These are phyloP conservation scores for Metschnikowia hibisci DNA, from an alignment of 805 yeast genomes.

Conservation along the genomic window DNA sequence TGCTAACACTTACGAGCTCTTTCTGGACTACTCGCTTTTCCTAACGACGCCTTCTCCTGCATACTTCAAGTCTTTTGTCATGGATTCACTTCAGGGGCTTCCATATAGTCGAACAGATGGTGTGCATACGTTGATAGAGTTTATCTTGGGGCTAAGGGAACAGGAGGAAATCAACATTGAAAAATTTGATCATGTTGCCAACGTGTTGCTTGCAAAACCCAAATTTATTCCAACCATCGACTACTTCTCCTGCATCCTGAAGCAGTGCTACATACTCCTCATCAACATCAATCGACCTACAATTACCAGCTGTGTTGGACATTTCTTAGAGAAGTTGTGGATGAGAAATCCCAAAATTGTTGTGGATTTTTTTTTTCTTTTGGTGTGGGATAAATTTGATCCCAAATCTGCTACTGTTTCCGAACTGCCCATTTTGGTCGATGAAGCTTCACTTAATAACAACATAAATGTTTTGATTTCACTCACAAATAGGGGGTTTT, in stretches of 20 bases:
- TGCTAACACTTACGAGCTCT: conserved; percentile 67
- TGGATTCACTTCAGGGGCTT: conserved; percentile 48
- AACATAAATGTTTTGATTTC: conserved; percentile 63
- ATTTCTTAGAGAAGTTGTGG: conserved; percentile 51
- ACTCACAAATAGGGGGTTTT: conserved; percentile 41
- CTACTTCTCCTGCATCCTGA: conserved; percentile 58
- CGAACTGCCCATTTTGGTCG: conserved; percentile 26
- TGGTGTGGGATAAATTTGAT: conserved; percentile 43
- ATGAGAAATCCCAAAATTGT: conserved; percentile 46
- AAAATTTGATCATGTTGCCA: conserved; percentile 64
- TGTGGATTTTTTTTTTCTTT: conserved; percentile 54
- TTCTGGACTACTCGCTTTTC: conserved; percentile 56
- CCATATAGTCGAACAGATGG: conserved; percentile 63
- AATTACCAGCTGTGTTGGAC: conserved; percentile 52
- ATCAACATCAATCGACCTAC: conserved; percentile 58
- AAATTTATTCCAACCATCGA: conserved; percentile 37
- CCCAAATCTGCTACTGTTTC: conserved; percentile 23
- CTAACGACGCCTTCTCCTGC: conserved; percentile 46
- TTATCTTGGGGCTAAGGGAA: conserved; percentile 72
- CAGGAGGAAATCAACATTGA: conserved; percentile 63
- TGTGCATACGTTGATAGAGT: conserved; percentile 68
- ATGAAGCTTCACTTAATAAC: conserved; percentile 55
- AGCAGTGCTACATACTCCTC: conserved; percentile 59
- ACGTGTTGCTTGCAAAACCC: conserved; percentile 64
- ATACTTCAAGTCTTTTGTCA: conserved; percentile 45